These are phyloP conservation scores for Xanthoparmelia taractica DNA, from an alignment of 495 filamentous ascomycete genomes.

Conservation along the genomic window DNA sequence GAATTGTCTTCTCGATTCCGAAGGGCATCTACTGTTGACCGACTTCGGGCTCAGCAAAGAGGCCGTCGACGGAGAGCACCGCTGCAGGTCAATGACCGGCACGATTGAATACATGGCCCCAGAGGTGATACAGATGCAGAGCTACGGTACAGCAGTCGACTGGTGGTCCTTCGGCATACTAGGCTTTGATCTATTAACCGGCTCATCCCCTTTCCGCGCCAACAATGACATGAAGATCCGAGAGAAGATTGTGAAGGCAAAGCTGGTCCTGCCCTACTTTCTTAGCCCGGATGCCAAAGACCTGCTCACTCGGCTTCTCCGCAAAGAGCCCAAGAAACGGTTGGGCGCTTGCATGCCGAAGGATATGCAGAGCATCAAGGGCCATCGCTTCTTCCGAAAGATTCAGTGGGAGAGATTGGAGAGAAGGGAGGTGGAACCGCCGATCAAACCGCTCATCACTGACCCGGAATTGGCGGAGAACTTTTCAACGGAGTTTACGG, in stretches of 20 bases:
- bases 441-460: constrained; percentile 85
- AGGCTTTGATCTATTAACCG: constrained; percentile 85
- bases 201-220: constrained; percentile 79
- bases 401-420: constrained; percentile 86
- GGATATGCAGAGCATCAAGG: constrained; percentile 78
- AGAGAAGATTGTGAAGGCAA: constrained; percentile 86
- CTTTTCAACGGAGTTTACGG: constrained; percentile 81
- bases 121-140: constrained; percentile 75
- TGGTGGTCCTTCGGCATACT: constrained; percentile 97
- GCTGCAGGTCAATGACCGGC: constrained; percentile 80
- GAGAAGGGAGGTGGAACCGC: constrained; percentile 68
- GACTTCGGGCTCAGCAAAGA: constrained; percentile 98
- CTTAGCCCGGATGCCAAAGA: constrained; percentile 87
- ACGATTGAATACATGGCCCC: constrained; percentile 99
- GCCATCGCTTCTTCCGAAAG: constrained; percentile 91
- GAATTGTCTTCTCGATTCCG: constrained; percentile 86
- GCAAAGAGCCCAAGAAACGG: constrained; percentile 84
- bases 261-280: constrained; percentile 79
- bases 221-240: constrained; percentile 88
- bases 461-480: constrained; percentile 95
- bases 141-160: constrained; percentile 89
- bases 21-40: constrained; percentile 88
- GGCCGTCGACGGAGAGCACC: constrained; percentile 66
- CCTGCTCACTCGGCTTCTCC: constrained; percentile 75
- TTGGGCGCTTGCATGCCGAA: constrained; percentile 81